These are phyloP conservation scores for Lentinula raphanica DNA, from an alignment of 768 basidiomycete species.

Conservation along the genomic window DNA sequence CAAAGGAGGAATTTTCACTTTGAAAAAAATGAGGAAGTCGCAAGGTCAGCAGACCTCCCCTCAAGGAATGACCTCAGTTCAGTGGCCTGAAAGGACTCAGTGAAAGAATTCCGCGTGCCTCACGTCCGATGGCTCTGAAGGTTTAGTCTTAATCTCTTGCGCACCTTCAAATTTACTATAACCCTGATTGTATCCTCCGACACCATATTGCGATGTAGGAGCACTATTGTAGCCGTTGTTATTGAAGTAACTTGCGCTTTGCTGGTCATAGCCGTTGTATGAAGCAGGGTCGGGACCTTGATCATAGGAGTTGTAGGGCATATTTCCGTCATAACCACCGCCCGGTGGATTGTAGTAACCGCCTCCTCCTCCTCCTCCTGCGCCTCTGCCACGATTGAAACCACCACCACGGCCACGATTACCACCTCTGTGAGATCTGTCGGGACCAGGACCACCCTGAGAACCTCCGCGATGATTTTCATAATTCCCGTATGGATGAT, in stretches of 20 bases:
- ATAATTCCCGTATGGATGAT: constrained; percentile 74
- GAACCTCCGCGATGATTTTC: constrained; percentile 58
- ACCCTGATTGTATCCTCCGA: constrained; percentile 52
- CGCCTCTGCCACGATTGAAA: constrained; percentile 33
- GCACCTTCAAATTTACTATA: constrained; percentile 75
- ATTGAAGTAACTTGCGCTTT: constrained; percentile 66
- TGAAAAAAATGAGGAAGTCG: not conserved
- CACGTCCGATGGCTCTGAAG: constrained; percentile 39
- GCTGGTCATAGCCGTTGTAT: constrained; percentile 67
- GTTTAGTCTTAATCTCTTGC: constrained; percentile 66
- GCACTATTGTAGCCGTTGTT: constrained; percentile 55
- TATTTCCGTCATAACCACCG: constrained; percentile 52
- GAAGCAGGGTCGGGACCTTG: constrained; percentile 61
- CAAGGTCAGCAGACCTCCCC: constrained; percentile 3
- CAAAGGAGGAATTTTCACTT: constrained; percentile 10
- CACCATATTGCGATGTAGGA: constrained; percentile 48
- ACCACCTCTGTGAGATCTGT: constrained; percentile 64
- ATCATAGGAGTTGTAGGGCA: constrained; percentile 57
- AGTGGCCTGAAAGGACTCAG: constrained; percentile 8
- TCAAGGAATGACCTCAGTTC: constrained; percentile 7
- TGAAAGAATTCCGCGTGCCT: constrained; percentile 44
- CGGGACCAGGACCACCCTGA: constrained; percentile 63
- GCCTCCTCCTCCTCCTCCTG: constrained; percentile 57
- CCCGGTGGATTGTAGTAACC: constrained; percentile 35
- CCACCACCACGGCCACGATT: constrained; percentile 33